Evolutionary conservation across 192 early-diverging fungal species (phyloP), one percentile per base, ranked within the genome.

Genomic region (Coemansia sp.): DNA sequence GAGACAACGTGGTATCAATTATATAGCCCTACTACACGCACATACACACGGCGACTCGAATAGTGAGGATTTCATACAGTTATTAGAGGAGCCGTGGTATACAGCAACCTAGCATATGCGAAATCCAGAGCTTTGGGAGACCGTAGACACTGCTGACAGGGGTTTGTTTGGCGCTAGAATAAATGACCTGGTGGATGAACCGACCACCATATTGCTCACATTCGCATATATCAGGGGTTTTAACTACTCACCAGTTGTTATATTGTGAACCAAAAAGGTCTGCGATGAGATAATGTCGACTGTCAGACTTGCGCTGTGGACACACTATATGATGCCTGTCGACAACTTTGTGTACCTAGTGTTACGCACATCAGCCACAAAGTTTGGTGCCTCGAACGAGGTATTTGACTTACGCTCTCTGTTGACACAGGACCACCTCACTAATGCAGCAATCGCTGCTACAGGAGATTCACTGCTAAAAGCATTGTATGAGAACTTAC

Each of bases 291-390:
- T 64, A 16, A 39, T 67, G 30, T 64, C 76, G 50, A 73, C 83
- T 9, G 68, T 72, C 64, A 69, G 73, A 9, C 46, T 30, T 6
- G 49, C 59, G 17, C 46, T 88, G 1, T 47, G 69, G 8, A 74
- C 86, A 3, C 75, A 89, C 19, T 87, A 91, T 49, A 64, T 88
- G 2, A 80, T 91, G 6, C 82, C 86, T 0, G 84, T 92, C 9
- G 84, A 89, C 40, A 95, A 95, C 2, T 97, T 98, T 82, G 96
- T 94, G 6, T 97, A 92, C 69, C 86, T 98, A 23, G 89, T 93
- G 13, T 95, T 95, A 3, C 76, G 83, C 17, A 83, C 88, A 2
- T 86, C 88, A 23, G 77, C 84, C 10, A 28, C 64, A 6, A 80
- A 75, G 26, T 76, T 71, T 4, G 59, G 63, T 26, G 83, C 89